These are phyloP conservation scores for Phyllosticta citriasiana DNA, from an alignment of 2,329 filamentous ascomycete genomes.

Conservation along the genomic window DNA sequence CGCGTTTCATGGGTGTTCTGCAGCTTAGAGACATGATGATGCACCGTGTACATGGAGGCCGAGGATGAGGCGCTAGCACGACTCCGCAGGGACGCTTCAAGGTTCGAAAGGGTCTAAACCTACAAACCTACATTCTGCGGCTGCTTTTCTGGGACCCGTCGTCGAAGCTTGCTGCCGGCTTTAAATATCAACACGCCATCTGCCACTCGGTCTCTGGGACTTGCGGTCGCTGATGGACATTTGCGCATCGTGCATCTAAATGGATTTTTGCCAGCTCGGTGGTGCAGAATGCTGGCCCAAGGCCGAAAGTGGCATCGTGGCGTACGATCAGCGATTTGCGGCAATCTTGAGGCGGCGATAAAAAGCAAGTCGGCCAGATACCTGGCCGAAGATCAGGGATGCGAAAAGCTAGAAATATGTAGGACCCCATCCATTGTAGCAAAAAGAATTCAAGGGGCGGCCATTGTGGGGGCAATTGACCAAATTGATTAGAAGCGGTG, in stretches of 20 bases:
- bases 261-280: neutral
- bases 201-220: neutral
- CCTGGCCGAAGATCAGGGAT: neutral
- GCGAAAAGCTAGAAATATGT: neutral
- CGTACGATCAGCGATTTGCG: neutral
- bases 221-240: neutral
- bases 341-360: neutral
- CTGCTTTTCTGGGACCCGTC: neutral
- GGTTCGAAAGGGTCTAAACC: neutral
- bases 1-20: neutral
- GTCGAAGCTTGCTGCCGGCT: neutral
- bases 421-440: neutral
- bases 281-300: neutral
- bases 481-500: neutral
- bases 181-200: neutral
- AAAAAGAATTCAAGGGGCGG: neutral
- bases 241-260: neutral
- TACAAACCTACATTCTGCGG: neutral
- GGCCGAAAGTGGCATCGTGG: neutral
- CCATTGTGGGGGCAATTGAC: neutral
- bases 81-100: neutral
- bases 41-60: neutral
- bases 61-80: neutral
- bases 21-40: neutral
- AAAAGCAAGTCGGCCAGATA: neutral